A percentile compares a stretch with the other conserved stretches of the same genome.
These are phyloP conservation scores for Heliamphora exappendiculata DNA, from an alignment of 148 eudicot genomes.

Conservation along the genomic window DNA sequence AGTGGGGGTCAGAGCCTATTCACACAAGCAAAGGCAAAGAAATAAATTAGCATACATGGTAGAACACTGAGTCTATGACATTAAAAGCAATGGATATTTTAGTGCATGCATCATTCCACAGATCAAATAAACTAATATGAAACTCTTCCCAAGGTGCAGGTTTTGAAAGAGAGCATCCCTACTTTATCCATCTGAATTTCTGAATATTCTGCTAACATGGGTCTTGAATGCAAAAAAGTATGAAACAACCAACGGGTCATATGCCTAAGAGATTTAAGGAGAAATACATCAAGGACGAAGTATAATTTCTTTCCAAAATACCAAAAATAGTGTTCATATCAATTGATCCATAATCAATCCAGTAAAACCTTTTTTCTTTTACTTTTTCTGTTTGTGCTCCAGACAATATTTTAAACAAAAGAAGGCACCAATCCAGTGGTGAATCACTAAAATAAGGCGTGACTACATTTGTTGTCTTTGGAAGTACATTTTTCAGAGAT, in stretches of 20 bases:
- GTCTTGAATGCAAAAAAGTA: neutral
- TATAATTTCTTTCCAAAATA: neutral
- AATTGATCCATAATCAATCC: neutral
- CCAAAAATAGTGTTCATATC: neutral
- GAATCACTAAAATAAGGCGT: neutral
- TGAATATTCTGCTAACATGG: neutral
- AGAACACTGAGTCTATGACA: neutral
- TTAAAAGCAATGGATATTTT: neutral
- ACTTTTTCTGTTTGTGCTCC: neutral
- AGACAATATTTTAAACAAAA: neutral
- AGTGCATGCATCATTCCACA: neutral
- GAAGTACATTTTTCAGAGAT: neutral
- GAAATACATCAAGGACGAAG: neutral
- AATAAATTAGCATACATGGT: neutral
- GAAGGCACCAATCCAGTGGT: neutral
- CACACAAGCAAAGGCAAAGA: conserved; percentile 11
- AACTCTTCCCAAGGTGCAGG: neutral
- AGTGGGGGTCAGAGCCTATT: conserved; percentile 89
- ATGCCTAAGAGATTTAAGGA: neutral
- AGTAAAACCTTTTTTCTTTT: neutral
- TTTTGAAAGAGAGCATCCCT: neutral
- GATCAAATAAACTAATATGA: neutral
- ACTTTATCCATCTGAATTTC: neutral
- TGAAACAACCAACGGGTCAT: neutral
- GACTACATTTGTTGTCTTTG: neutral